These are phyloP conservation scores for Sordariomycetes sp. DNA, from an alignment of 2,329 filamentous ascomycete species.

Conservation along the genomic window DNA sequence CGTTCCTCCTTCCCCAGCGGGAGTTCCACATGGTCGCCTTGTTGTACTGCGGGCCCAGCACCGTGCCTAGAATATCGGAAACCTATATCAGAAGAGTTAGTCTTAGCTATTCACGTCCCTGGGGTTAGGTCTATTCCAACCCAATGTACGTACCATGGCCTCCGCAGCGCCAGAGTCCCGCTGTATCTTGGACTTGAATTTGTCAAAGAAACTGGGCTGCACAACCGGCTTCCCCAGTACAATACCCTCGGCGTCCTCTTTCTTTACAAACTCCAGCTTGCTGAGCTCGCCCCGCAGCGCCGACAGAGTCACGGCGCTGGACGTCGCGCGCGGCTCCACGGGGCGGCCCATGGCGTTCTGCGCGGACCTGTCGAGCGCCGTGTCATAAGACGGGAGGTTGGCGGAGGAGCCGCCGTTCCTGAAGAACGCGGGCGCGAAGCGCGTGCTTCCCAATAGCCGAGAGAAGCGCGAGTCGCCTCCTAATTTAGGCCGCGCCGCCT, in stretches of 20 bases:
- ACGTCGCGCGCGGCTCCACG: not conserved
- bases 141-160: not conserved
- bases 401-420: not conserved
- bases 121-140: too few relatives aligned
- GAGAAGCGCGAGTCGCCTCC: constrained; percentile 1
- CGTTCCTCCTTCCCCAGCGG: not conserved
- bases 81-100: not conserved
- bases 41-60: constrained; percentile 5
- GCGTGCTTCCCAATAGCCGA: not conserved
- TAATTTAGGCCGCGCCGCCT: not conserved
- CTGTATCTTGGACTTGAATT: not conserved
- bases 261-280: constrained; percentile 5
- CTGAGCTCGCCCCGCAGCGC: not conserved
- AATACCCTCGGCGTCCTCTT: not conserved
- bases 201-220: constrained; percentile 3
- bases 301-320: not conserved
- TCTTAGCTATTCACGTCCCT: not conserved
- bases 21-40: constrained; percentile 2
- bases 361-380: constrained; percentile 2
- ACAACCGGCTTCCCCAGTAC: not conserved
- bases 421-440: constrained; percentile 4
- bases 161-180: constrained; percentile 4
- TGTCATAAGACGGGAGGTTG: constrained; percentile 3
- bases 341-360: not conserved
- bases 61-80: constrained; percentile 2